These are phyloP conservation scores for Ganoderma resinaceum DNA, from an alignment of 1,284 basidiomycete species.

Conservation along the genomic window DNA sequence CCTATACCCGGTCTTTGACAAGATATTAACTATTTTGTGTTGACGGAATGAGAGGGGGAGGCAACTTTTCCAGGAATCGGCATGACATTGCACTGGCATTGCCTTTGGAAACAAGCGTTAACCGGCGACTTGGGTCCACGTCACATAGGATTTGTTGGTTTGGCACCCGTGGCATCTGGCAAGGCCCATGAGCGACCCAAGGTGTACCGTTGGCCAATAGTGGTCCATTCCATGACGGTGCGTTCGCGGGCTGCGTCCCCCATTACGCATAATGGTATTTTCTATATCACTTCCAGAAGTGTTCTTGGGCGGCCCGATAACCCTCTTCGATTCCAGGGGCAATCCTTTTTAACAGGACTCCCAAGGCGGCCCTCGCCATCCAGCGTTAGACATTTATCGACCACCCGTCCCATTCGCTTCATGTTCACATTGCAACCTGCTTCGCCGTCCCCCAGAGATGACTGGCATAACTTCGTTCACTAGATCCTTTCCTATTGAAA, in stretches of 20 bases:
- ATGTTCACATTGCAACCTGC: not conserved
- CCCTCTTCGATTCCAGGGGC: too few species aligned
- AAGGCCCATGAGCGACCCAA: not conserved
- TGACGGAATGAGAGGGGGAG: too few species aligned
- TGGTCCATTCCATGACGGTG: not conserved
- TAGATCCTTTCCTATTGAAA: constrained; percentile 9
- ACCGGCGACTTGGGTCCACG: too few species aligned
- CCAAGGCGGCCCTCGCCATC: not conserved
- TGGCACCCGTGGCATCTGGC: not conserved
- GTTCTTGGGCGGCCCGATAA: not conserved
- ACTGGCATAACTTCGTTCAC: not conserved
- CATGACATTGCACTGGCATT: too few species aligned
- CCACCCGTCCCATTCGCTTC: not conserved
- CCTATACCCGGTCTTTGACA: not conserved
- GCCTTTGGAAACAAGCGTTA: too few species aligned
- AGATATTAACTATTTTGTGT: too few species aligned
- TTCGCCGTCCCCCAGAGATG: not conserved
- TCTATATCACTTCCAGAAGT: not conserved
- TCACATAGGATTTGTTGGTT: not conserved
- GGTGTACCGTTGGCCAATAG: not conserved
- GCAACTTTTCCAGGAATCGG: too few species aligned
- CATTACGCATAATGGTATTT: not conserved
- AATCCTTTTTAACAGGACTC: not conserved
- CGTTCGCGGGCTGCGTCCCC: not conserved
- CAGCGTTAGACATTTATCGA: not conserved